Base-by-base conservation (phyloP, 768 basidiomycete species). In the Panus rudis region DNA sequence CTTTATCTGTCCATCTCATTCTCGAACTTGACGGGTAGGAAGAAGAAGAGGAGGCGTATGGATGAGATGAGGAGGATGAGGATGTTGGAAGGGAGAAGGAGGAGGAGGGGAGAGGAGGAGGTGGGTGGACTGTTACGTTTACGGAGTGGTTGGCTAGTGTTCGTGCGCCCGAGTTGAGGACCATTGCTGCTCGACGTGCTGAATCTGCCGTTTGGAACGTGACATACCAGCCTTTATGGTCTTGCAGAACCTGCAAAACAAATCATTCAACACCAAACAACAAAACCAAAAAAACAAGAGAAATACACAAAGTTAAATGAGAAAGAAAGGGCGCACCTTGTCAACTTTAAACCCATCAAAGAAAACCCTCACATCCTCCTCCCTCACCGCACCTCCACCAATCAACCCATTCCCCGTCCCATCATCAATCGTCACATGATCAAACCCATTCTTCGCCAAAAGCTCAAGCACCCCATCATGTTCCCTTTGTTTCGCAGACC, bases 151-250 rank as follows among this genome's bases (percentile, higher is more conserved):
- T 73, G 1, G 70, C 75, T 3, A 87, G 71, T 45, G 68, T 76
- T 30, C 73, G 75, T 11, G 66, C 65, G 4, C 63, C 66, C 5
- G 65, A 63, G 47, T 64, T 67, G 26, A 92, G 73, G 3, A 88
- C 79, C 51, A 76, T 74, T 7, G 72, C 71, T 0, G 89, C 86
- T 3, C 82, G 70, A 5, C 78, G 69, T 0, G 92, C 92, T 0
- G 73, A 59, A 42, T 76, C 76, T 2, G 68, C 57, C 4, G 77
- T 75, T 16, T 66, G 56, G 59, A 96, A 97, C 3, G 90, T 85
- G 49, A 92, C 73, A 56, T 92, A 93, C 71, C 88, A 84, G 8
- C 81, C 84, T 2, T 65, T 63, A 39, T 75, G 72, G 58, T 86
- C 85, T 48, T 77, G 75, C 2, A 91, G 66, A 21, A 92, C 71